A percentile compares a stretch with the other conserved stretches of the same genome.
These are phyloP conservation scores for Acorus calamus DNA, from an alignment of 106 monocot species.

Conservation along the genomic window DNA sequence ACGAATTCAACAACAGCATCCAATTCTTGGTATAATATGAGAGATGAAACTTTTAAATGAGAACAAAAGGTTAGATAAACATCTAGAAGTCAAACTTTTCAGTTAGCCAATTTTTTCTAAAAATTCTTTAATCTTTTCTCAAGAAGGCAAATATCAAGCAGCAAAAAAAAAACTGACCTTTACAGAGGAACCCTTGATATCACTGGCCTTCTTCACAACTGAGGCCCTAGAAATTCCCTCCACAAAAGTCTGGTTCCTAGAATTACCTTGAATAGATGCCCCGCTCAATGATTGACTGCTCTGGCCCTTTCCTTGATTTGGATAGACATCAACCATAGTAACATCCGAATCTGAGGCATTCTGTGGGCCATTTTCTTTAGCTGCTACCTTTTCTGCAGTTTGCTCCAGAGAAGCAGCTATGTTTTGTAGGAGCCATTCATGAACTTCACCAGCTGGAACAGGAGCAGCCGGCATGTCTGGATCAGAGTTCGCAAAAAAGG, in stretches of 20 bases:
- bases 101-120: no score
- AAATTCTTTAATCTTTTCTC: no score
- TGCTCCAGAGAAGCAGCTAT: slow-evolving; percentile 61
- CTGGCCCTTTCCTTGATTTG: slow-evolving; percentile 30
- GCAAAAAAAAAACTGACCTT: slow-evolving; percentile 39
- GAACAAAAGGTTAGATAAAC: no score
- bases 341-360: slow-evolving; percentile 58
- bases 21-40: no score
- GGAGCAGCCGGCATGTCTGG: slow-evolving; percentile 73
- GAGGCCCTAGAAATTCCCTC: slow-evolving; percentile 89
- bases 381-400: slow-evolving; percentile 42
- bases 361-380: slow-evolving; percentile 42
- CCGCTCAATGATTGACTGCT: slow-evolving; percentile 11
- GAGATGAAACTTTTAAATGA: no score
- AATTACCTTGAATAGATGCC: slow-evolving; percentile 16
- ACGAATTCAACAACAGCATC: no score
- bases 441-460: slow-evolving; percentile 57
- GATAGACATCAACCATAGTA: slow-evolving; percentile 48
- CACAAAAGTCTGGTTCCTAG: slow-evolving; percentile 65
- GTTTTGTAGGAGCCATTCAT: slow-evolving; percentile 70
- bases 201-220: slow-evolving; percentile 54
- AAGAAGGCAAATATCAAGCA: no score
- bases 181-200: slow-evolving; percentile 63
- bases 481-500: slow-evolving; percentile 89
- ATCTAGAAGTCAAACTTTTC: no score